Evolutionary conservation across 495 filamentous ascomycete genomes (phyloP).

Genomic region (Penicillium riverlandense): DNA sequence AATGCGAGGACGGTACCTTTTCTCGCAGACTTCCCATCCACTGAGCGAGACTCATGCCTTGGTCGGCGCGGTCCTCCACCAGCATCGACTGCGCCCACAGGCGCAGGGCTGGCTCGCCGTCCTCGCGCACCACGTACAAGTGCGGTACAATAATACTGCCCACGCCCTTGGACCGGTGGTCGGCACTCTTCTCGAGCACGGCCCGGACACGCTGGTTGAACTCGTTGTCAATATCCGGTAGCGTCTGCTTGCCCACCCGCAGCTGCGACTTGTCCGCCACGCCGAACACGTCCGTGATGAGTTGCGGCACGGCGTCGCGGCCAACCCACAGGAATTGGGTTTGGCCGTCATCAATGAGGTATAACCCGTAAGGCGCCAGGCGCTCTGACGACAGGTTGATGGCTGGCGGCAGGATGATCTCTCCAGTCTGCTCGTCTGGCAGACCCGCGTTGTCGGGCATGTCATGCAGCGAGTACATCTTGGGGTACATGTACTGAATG

Average conservation of each 20-base stretch:
- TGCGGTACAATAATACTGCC: slow-evolving; percentile 89
- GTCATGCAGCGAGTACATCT: slow-evolving; percentile 89
- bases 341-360: slow-evolving; percentile 95
- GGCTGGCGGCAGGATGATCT: slow-evolving; percentile 78
- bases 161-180: slow-evolving; percentile 74
- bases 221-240: slow-evolving; percentile 87
- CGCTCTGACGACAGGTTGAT: slow-evolving; percentile 83
- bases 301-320: slow-evolving; percentile 82
- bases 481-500: slow-evolving; percentile 95
- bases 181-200: slow-evolving; percentile 83
- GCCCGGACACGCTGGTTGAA: slow-evolving; percentile 91
- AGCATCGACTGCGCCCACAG: slow-evolving; percentile 95
- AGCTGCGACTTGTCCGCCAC: slow-evolving; percentile 69
- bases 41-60: slow-evolving; percentile 83
- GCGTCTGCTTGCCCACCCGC: slow-evolving; percentile 79
- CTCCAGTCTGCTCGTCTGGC: slow-evolving; percentile 75
- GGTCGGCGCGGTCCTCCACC: slow-evolving; percentile 92
- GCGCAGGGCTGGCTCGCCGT: slow-evolving; percentile 90
- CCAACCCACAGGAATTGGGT: slow-evolving; percentile 98
- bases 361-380: slow-evolving; percentile 88
- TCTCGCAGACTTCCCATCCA: slow-evolving; percentile 90
- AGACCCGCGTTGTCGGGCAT: slow-evolving; percentile 94
- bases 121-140: slow-evolving; percentile 88
- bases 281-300: slow-evolving; percentile 86
- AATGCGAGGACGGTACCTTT: slow-evolving; percentile 65